These are phyloP conservation scores for Trypanosoma scelopori DNA, from an alignment of 208 protist genomes.

Conservation along the genomic window DNA sequence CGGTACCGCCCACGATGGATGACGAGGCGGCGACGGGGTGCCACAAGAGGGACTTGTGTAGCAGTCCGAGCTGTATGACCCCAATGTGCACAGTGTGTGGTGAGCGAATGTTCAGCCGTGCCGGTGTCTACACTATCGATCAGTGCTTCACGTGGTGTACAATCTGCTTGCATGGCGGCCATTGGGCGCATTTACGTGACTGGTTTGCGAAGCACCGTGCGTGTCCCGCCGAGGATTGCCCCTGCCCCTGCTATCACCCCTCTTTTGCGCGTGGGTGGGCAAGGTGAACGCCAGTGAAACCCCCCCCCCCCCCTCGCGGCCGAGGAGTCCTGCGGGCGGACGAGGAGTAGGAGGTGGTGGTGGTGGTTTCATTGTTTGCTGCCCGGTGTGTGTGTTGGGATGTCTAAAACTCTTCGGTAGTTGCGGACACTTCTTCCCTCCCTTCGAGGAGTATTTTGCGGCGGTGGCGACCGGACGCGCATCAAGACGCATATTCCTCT, in stretches of 20 bases:
- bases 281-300: neutral
- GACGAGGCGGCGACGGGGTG: conserved; percentile 10
- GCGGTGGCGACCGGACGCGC: too few species aligned
- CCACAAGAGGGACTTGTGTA: conserved; percentile 41
- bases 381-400: neutral
- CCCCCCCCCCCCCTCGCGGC: too few species aligned
- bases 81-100: conserved; percentile 84
- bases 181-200: conserved; percentile 73
- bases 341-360: too few species aligned
- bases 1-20: conserved; percentile 17
- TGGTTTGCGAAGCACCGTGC: conserved; percentile 86
- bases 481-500: too few species aligned
- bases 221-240: conserved; percentile 85
- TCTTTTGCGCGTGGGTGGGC: neutral
- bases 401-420: neutral
- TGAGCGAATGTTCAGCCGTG: conserved; percentile 55
- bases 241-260: conserved; percentile 53
- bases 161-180: conserved; percentile 86
- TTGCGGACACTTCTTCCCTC: neutral
- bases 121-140: conserved; percentile 46
- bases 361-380: too few species aligned
- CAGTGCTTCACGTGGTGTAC: conserved; percentile 84
- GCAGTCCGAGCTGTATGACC: conserved; percentile 61
- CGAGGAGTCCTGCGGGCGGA: too few species aligned
- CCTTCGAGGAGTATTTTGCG: neutral